Evolutionary conservation across 2,329 filamentous ascomycete species (phyloP), one percentile per base, ranked within the genome.

Genomic region (Neoarthrinium moseri): DNA sequence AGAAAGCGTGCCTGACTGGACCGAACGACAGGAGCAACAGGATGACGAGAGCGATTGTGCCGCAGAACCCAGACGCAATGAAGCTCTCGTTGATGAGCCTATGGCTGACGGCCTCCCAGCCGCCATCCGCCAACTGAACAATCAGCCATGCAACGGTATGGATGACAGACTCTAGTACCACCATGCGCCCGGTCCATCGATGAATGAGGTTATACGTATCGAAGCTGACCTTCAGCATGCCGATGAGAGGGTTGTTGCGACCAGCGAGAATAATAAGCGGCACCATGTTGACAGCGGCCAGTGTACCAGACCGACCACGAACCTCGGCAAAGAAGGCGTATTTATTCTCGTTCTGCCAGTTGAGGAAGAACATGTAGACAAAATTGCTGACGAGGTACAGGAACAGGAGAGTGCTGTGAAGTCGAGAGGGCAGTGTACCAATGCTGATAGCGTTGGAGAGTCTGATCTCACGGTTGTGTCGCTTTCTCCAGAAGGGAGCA

Each of bases 151-250:
- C 80, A 29, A 81, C 57, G 2, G 84, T 84, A 67, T 95, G 89
- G 12, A 86, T 73, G 38, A 90, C 56, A n/a, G 78, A 70, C 63
- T 92, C 84, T 2, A 84, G 47, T 20, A 89, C 80, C 32, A 87
- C 79, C 34, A 91, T 81, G 21, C 89, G 80, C 22, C 88, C 89
- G 51, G 89, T 80, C 88, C 89, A 95, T 53, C 89, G 81, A 65
- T 95, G 89, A 41, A 94, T 72, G 7, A 94, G 83, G 64, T 97
- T 97, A 77, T 95, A 97, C 1, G 91, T 95, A 66, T 97, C 94
- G 70, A 96, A 99, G 65, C 89, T 92, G 64, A 97, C 86, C 57
- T 86, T 82, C 47, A 97, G 77, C 26, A 95, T 66, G 4, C 75
- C 67, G 60, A 97, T 96, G 39, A 96, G 74, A 7, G 90, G 89